Base-by-base conservation (phyloP, 139 green algal species). In the Chloropicon primus region DNA sequence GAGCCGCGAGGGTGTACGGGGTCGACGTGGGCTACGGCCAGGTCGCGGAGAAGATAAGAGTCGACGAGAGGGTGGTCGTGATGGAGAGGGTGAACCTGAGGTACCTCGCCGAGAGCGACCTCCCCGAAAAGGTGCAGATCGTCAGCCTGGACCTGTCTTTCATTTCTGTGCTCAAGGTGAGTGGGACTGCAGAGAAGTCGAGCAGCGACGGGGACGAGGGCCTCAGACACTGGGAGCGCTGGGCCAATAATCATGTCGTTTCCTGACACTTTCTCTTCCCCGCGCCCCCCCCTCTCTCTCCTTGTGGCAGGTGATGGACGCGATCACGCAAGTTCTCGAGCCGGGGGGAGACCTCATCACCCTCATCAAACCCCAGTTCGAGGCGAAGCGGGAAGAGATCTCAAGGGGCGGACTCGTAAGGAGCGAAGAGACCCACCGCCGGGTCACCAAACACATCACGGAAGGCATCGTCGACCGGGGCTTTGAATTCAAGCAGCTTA, bases 291-390 rank as follows among this genome's bases (percentile, higher is more conserved):
- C 71, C 17, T 74, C 71, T 26, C 24, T 26, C 26, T 24, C 27
- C 22, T 5, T 24, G 17, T 53, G 2, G 53, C 71, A 85, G 76
- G 81, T 94, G 21, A 77, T 92, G 71, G 84, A 85, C 5, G 86
- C 87, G 23, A 84, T 96, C 22, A 62, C 24, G 23, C 79, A 81
- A 25, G 54, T 96, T 26, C 54, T 90, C 54, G 78, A 81, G 1
- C 83, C 86, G 1, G 71, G 53, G 1, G 89, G 82, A 0, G 78
- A 91, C 28, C 77, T 98, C 25, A 78, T 98, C 21, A 82, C 93
- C 28, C 90, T 99, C 5, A 92, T 99, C 77, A 99, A 99, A 83
- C 95, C 95, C 0, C 95, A 99, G 85, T 99, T 99, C 81, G 95
- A 99, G 85, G 95, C 93, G n/a, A 86, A 89, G 1, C 82, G 82